Evolutionary conservation across 2,329 filamentous ascomycete species (phyloP), one percentile per base, ranked within the genome.

Genomic region (Arthrobotrys megalospora): DNA sequence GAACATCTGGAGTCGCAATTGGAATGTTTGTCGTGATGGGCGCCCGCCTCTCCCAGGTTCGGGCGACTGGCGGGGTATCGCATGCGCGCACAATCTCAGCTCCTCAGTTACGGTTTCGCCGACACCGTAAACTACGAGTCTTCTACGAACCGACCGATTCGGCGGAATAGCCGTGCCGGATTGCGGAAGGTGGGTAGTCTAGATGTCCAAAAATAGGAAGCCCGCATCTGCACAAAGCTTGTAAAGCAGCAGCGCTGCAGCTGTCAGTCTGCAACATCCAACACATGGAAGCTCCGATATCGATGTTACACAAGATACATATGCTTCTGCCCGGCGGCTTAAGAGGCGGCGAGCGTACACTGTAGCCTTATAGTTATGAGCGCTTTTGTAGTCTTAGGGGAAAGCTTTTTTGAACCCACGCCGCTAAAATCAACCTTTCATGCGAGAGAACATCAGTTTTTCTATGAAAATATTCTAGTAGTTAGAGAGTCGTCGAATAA

Each of bases 161-260:
- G 28, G 28, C 50, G 48, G 69, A 66, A 50, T 66, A 34, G 43
- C 53, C 66, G 66, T 70, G 28, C 66, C 66, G 66, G 45, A 38
- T 62, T 32, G 66, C 65, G 64, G 6, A 55, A 8, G 7, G n/a
- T 36, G 6, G 52, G 28, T 16, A 34, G 34, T 14, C 6, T 41
- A 14, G 53, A 41, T 60, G 58, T 24, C 45, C 55, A 64, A 64
- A 71, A 71, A 71, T 71, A 63, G 19, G 36, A 28, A 2, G 10
- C 24, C 48, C 11, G 11, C 41, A 47, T n/a, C 43, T 21, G 12
- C 24, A 63, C 36, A 63, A 38, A 53, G 50, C 19, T 24, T 53
- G 50, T n/a, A 53, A 24, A 14, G 19, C n/a, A n/a, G n/a, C n/a
- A n/a, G n/a, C n/a, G 45, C 19, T 24, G 19, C 45, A 8, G 16